These are phyloP conservation scores for Annulohypoxylon bovei DNA, from an alignment of 495 filamentous ascomycete genomes.

Conservation along the genomic window DNA sequence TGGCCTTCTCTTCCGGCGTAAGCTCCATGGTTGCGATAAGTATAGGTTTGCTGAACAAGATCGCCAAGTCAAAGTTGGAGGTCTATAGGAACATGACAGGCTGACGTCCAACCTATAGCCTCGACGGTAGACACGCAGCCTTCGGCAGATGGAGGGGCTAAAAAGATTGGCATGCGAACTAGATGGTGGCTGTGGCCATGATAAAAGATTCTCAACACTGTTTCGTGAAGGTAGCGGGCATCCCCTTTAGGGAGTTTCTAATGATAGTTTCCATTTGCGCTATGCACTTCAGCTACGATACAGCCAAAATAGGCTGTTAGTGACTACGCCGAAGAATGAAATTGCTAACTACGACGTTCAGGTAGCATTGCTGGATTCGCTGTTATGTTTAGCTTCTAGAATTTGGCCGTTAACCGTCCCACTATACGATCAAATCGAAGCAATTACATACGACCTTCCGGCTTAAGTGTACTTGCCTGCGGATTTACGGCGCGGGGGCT, in stretches of 20 bases:
- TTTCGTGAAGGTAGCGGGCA: not conserved
- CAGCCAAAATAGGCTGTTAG: conserved; percentile 2
- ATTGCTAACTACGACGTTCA: not conserved
- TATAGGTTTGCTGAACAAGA: not conserved
- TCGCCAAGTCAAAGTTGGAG: not conserved
- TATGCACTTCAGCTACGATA: not conserved
- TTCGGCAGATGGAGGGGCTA: not conserved
- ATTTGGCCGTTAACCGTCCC: conserved; percentile 1
- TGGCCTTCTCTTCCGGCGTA: conserved; percentile 1
- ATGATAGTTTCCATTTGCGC: not conserved
- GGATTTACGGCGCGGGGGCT: conserved; percentile 6
- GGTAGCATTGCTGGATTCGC: conserved; percentile 12
- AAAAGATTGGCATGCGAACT: not conserved
- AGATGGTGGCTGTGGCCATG: not conserved
- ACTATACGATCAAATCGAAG: not conserved
- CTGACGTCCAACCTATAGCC: not conserved
- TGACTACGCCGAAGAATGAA: not conserved
- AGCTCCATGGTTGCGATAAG: not conserved
- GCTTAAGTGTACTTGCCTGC: not conserved
- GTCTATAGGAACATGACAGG: not conserved
- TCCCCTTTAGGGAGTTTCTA: conserved; percentile 2
- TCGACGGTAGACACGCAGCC: not conserved
- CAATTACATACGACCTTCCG: conserved; percentile 3
- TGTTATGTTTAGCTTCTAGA: not conserved
- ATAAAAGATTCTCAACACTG: not conserved